Percentiles rank a stretch among this genome's conserved stretches.
These are phyloP conservation scores for Rhizopogon salebrosus DNA, from an alignment of 768 basidiomycete genomes.

Conservation along the genomic window DNA sequence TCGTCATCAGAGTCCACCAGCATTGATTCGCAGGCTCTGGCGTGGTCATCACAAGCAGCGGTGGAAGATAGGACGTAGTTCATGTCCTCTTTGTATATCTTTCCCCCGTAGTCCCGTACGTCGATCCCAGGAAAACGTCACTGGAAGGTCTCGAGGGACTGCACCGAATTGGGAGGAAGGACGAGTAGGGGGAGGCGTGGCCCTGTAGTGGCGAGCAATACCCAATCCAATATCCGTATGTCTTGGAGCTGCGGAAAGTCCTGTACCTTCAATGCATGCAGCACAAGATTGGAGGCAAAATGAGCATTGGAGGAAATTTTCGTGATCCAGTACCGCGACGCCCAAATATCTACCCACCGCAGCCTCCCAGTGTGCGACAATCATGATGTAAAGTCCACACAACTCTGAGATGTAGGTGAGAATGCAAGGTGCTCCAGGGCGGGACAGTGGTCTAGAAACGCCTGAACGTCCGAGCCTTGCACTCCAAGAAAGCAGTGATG, in stretches of 20 bases:
- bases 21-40: too few relatives aligned
- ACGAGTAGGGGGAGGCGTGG: too few relatives aligned
- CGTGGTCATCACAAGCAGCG: too few relatives aligned
- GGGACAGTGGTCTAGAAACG: slow-evolving; percentile 1
- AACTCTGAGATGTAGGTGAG: background rate
- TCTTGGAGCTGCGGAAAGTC: background rate
- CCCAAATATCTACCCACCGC: too few relatives aligned
- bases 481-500: background rate
- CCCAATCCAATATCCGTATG: slow-evolving; percentile 1
- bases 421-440: slow-evolving; percentile 1
- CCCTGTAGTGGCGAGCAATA: background rate
- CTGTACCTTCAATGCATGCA: background rate
- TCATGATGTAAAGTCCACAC: background rate
- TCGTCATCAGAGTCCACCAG: background rate
- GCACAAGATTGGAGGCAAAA: background rate
- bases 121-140: slow-evolving; percentile 2
- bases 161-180: background rate
- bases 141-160: background rate
- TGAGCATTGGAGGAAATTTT: background rate
- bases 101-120: background rate
- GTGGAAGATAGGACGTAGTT: too few relatives aligned
- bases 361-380: background rate
- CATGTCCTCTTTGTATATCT: slow-evolving; percentile 3
- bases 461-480: background rate
- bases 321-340: background rate